These are phyloP conservation scores for Eruca vesicaria DNA, from an alignment of 441 rosid genomes.

Conservation along the genomic window DNA sequence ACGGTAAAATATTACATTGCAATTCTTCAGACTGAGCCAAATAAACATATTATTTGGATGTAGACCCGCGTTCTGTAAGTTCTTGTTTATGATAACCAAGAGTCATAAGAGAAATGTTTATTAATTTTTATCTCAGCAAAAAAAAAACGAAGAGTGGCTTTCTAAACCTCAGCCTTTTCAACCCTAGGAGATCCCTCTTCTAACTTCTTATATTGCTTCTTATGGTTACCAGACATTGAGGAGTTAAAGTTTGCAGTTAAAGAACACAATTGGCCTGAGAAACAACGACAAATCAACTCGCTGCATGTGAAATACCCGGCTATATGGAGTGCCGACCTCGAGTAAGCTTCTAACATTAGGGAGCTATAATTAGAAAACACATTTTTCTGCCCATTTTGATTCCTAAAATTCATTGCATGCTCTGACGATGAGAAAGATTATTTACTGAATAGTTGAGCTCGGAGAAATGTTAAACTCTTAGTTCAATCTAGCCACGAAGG, in stretches of 20 bases:
- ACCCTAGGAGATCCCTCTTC: not conserved
- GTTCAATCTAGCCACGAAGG: conserved; percentile 2
- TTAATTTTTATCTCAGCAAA: not conserved
- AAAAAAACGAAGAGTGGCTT: not conserved
- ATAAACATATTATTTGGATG: not conserved
- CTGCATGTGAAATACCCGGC: conserved; percentile 66
- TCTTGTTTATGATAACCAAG: conserved; percentile 7
- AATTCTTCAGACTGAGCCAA: not conserved
- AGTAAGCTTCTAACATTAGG: conserved; percentile 49
- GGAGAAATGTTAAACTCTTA: conserved; percentile 2
- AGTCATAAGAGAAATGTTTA: not conserved
- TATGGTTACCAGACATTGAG: conserved; percentile 59
- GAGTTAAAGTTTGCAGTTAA: conserved; percentile 66
- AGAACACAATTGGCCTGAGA: conserved; percentile 72
- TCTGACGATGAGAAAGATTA: not conserved
- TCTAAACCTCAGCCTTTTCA: not conserved
- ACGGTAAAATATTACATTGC: not conserved
- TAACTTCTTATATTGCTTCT: conserved; percentile 21
- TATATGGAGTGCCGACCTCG: conserved; percentile 48
- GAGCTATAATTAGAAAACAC: not conserved
- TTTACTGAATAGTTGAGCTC: not conserved
- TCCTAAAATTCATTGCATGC: conserved; percentile 7
- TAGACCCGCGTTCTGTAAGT: conserved; percentile 1
- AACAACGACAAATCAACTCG: conserved; percentile 55
- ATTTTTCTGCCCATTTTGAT: conserved; percentile 6